A percentile compares a stretch with the other conserved stretches of the same genome.
These are phyloP conservation scores for Neofusicoccum cordaticola DNA, from an alignment of 2,329 filamentous ascomycete species.

Conservation along the genomic window DNA sequence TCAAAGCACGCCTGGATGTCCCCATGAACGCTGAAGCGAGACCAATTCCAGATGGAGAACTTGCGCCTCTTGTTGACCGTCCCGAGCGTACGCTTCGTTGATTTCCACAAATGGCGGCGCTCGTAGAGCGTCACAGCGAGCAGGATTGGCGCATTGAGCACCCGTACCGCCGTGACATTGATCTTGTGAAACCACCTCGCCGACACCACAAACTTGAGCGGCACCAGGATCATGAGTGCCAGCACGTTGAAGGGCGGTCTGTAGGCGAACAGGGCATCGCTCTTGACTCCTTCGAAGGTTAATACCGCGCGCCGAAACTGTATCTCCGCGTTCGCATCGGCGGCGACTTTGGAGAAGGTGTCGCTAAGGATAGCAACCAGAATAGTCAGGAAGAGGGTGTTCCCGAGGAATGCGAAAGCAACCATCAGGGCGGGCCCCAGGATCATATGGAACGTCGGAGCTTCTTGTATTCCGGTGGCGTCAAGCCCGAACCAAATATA, in stretches of 20 bases:
- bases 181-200: constrained; percentile 88
- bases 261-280: constrained; percentile 78
- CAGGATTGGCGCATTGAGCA: constrained; percentile 72
- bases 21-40: constrained; percentile 66
- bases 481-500: constrained; percentile 92
- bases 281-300: constrained; percentile 82
- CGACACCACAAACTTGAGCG: constrained; percentile 74
- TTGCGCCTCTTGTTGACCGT: constrained; percentile 39
- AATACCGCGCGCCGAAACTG: constrained; percentile 78
- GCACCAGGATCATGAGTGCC: constrained; percentile 70
- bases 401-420: constrained; percentile 79
- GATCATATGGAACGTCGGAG: constrained; percentile 72
- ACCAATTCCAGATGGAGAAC: constrained; percentile 62
- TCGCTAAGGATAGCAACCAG: constrained; percentile 83
- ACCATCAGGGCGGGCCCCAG: constrained; percentile 78
- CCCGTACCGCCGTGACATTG: constrained; percentile 72
- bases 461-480: constrained; percentile 57
- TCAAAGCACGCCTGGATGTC: constrained; percentile 73
- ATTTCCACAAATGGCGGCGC: constrained; percentile 66
- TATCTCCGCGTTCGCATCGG: constrained; percentile 77
- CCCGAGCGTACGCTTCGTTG: constrained; percentile 29
- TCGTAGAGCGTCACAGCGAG: constrained; percentile 70
- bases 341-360: constrained; percentile 75
- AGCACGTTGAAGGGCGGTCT: constrained; percentile 81
- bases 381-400: constrained; percentile 85